phyloP scores from a whole-genome alignment of 2,329 filamentous ascomycete species.

The Xylariaceae sp. region DNA sequence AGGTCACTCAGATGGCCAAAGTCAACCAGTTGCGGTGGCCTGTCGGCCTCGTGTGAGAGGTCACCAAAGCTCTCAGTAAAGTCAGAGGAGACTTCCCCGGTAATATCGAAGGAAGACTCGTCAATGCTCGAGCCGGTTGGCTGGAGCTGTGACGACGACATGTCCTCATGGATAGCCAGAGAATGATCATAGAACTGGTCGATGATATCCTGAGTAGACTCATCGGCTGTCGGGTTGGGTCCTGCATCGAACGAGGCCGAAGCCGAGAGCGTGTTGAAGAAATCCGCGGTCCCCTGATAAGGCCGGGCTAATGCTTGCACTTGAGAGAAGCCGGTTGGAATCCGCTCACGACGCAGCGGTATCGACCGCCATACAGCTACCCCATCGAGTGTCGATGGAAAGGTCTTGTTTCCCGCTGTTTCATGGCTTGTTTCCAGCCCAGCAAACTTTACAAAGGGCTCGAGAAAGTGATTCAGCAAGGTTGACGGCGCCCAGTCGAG shows the following conservation, averaged over 20 bases:
- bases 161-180: slow-evolving; percentile 61
- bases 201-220: slow-evolving; percentile 36
- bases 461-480: slow-evolving; percentile 45
- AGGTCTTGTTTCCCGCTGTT: slow-evolving; percentile 8
- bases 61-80: not conserved
- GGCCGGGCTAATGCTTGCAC: slow-evolving; percentile 33
- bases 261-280: slow-evolving; percentile 43
- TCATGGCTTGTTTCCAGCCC: slow-evolving; percentile 5
- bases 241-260: slow-evolving; percentile 29
- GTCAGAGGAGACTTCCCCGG: slow-evolving; percentile 2
- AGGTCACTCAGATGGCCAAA: slow-evolving; percentile 55
- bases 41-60: not conserved
- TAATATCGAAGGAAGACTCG: slow-evolving; percentile 35
- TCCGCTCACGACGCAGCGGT: slow-evolving; percentile 39
- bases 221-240: slow-evolving; percentile 27
- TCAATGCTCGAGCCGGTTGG: slow-evolving; percentile 26
- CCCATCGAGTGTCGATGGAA: slow-evolving; percentile 21
- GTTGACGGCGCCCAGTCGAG: slow-evolving; percentile 24
- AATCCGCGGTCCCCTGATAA: slow-evolving; percentile 34
- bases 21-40: not conserved
- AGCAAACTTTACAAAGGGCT: slow-evolving; percentile 31
- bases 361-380: slow-evolving; percentile 50
- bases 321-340: slow-evolving; percentile 51
- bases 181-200: slow-evolving; percentile 75
- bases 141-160: slow-evolving; percentile 56